Evolutionary conservation across 1,284 basidiomycete genomes (phyloP).

Genomic region (Sporisorium graminicola): DNA sequence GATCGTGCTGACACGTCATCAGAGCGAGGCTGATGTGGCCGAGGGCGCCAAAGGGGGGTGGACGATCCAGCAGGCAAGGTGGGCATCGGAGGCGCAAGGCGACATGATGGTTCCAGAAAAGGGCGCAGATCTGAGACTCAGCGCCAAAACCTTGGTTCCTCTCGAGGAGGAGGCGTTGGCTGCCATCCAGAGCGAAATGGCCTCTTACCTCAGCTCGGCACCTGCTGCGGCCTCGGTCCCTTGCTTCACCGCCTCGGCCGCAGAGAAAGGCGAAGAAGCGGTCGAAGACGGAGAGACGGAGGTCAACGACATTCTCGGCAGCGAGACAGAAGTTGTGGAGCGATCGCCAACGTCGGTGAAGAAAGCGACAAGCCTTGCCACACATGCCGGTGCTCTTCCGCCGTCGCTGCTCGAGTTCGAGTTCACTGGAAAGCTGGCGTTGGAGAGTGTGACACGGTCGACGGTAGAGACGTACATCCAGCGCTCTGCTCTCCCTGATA

Average conservation of each 20-base stretch:
- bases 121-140: constrained; percentile 31
- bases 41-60: constrained; percentile 15
- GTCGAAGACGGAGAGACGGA: constrained; percentile 7
- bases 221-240: background rate
- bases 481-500: constrained; percentile 2
- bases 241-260: background rate
- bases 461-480: constrained; percentile 25
- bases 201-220: constrained; percentile 3
- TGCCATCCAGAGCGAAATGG: constrained; percentile 16
- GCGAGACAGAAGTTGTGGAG: constrained; percentile 23
- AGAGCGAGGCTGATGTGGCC: constrained; percentile 3
- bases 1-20: constrained; percentile 11
- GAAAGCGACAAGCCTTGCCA: background rate
- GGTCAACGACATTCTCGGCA: constrained; percentile 5
- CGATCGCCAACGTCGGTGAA: background rate
- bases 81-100: constrained; percentile 23
- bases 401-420: constrained; percentile 15
- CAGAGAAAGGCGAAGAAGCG: background rate
- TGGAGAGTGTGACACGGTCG: constrained; percentile 25
- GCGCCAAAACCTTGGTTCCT: background rate
- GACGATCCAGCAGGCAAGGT: constrained; percentile 11
- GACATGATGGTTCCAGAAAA: constrained; percentile 39
- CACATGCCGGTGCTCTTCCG: constrained; percentile 7
- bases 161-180: constrained; percentile 6
- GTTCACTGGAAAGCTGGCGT: constrained; percentile 5